Percentiles rank a stretch among this genome's conserved stretches.
These are phyloP conservation scores for Pleurotus djamor DNA, from an alignment of 768 basidiomycete genomes.

Conservation along the genomic window DNA sequence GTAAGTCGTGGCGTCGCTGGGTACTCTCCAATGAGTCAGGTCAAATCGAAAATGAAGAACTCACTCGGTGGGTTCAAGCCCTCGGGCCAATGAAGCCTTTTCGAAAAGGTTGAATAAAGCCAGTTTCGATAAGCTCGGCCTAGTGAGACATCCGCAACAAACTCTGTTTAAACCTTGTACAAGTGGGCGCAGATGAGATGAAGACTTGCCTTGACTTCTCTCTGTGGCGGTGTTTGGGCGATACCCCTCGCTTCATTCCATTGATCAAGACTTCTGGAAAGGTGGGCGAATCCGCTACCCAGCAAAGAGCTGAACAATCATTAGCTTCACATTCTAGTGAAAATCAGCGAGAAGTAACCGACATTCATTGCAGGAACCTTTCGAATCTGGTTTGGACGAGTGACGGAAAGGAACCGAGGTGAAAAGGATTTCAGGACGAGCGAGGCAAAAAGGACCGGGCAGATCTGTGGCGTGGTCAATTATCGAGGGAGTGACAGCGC, in stretches of 20 bases:
- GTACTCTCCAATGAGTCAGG: background rate
- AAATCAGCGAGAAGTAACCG: conserved; percentile 10
- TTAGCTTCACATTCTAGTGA: background rate
- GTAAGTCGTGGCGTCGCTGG: conserved; percentile 36
- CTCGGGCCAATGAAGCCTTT: conserved; percentile 13
- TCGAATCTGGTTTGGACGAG: conserved; percentile 24
- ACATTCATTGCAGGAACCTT: conserved; percentile 73
- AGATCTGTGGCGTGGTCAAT: conserved; percentile 32
- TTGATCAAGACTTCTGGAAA: conserved; percentile 69
- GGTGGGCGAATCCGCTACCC: conserved; percentile 50
- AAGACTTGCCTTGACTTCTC: conserved; percentile 56
- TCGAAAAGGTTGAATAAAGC: conserved; percentile 49
- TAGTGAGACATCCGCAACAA: conserved; percentile 16
- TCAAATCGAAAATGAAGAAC: background rate
- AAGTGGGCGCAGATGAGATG: background rate
- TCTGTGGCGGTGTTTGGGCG: conserved; percentile 65
- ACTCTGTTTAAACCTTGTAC: background rate
- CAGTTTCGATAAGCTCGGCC: conserved; percentile 52
- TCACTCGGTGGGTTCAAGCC: conserved; percentile 15
- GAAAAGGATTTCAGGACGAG: conserved; percentile 53
- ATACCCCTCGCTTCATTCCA: conserved; percentile 75
- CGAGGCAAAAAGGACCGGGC: conserved; percentile 44
- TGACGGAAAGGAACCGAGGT: conserved; percentile 60
- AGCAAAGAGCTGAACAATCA: conserved; percentile 58
- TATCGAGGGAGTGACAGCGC: background rate